Percentiles rank a stretch among this genome's conserved stretches.
Conservation (phyloP, 148 eudicot genomes). For the Euryodendron excelsum region DNA sequence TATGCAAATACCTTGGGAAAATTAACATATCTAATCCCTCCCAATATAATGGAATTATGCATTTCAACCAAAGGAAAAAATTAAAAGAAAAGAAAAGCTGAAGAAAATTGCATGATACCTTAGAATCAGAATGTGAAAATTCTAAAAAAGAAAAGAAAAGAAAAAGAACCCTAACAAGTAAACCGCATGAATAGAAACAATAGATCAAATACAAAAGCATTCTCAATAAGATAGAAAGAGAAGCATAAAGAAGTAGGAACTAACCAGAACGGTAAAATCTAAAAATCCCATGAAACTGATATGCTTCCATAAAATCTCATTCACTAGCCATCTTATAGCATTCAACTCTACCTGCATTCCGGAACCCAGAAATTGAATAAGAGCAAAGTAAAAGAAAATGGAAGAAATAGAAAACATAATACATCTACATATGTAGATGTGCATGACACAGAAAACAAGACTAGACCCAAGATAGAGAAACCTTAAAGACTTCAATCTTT, state of each 20-base stretch:
- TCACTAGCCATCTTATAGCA: background rate
- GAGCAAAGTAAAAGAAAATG: background rate
- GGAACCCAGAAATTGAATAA: background rate
- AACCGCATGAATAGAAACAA: background rate
- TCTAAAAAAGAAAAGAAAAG: background rate
- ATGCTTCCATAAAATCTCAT: background rate
- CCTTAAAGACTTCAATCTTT: background rate
- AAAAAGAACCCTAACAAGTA: background rate
- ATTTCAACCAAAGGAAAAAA: background rate
- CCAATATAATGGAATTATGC: background rate
- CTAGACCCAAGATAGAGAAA: background rate
- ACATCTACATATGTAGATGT: background rate
- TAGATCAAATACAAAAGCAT: constrained; percentile 3
- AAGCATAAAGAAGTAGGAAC: background rate
- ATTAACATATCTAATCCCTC: background rate
- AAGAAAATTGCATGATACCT: background rate
- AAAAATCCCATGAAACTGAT: background rate
- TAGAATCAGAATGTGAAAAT: background rate
- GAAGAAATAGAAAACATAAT: background rate
- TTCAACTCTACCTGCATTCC: constrained; percentile 14
- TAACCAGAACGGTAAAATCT: background rate
- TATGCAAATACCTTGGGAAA: background rate
- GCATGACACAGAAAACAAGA: background rate
- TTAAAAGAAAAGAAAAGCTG: background rate
- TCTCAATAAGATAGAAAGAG: background rate